phyloP scores from a whole-genome alignment of 805 yeast species.

The Lipomyces orientalis region DNA sequence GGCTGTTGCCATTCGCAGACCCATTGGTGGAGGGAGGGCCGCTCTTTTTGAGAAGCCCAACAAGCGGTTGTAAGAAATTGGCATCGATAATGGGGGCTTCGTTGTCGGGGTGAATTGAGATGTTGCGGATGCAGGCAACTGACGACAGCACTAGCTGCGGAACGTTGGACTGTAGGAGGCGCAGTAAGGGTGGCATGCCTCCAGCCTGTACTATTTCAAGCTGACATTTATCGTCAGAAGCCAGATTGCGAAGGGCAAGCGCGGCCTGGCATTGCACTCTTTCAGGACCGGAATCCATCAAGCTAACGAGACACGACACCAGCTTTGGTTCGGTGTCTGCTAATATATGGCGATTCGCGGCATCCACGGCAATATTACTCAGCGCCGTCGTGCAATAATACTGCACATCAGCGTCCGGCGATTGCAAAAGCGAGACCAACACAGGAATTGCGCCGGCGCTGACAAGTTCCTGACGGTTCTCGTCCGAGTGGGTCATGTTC shows the following conservation, averaged over 20 bases:
- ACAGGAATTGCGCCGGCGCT: slow-evolving; percentile 99
- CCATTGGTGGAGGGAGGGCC: slow-evolving; percentile 48
- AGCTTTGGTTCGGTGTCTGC: slow-evolving; percentile 92
- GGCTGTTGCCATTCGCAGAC: not conserved
- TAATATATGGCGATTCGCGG: slow-evolving; percentile 81
- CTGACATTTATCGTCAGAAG: slow-evolving; percentile 95
- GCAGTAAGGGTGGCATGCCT: slow-evolving; percentile 92
- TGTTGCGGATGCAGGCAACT: slow-evolving; percentile 97
- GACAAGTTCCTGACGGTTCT: slow-evolving; percentile 93
- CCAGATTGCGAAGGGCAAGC: slow-evolving; percentile 90
- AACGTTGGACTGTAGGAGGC: slow-evolving; percentile 85
- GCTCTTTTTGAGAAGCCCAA: slow-evolving; percentile 70
- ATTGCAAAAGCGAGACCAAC: slow-evolving; percentile 80
- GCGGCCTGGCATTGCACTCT: slow-evolving; percentile 99
- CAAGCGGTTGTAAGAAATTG: slow-evolving; percentile 91
- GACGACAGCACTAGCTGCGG: slow-evolving; percentile 88
- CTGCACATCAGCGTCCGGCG: slow-evolving; percentile 94
- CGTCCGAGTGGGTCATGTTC: slow-evolving; percentile 97
- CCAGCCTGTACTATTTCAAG: slow-evolving; percentile 94
- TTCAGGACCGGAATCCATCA: slow-evolving; percentile 93
- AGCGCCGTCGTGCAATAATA: slow-evolving; percentile 98
- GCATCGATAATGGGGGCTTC: slow-evolving; percentile 96
- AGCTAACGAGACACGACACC: slow-evolving; percentile 81
- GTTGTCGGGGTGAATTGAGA: slow-evolving; percentile 94
- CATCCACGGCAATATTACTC: slow-evolving; percentile 94